Conservation (phyloP, 371 early-diverging fungal species). For the Batkoa obscura region DNA sequence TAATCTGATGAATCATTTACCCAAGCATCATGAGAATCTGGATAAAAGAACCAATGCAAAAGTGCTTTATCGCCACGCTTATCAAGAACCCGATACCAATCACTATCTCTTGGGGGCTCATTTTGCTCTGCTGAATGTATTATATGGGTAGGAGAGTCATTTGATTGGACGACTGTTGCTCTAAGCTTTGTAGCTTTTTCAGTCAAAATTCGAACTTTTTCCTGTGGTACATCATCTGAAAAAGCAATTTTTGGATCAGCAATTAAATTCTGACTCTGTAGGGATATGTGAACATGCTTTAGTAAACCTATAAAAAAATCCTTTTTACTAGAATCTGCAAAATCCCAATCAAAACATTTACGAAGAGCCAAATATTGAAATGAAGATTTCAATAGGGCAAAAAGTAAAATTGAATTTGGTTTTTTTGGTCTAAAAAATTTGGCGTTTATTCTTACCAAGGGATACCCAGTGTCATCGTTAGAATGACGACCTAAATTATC, state of each 20-base stretch:
- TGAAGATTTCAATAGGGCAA: constrained; percentile 25
- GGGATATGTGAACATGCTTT: not conserved
- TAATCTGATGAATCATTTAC: constrained; percentile 38
- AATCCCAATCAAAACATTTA: constrained; percentile 30
- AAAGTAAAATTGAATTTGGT: constrained; percentile 18
- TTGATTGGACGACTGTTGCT: constrained; percentile 14
- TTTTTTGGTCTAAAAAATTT: constrained; percentile 28
- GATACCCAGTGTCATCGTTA: not conserved
- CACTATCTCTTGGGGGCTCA: constrained; percentile 21
- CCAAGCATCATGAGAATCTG: constrained; percentile 71
- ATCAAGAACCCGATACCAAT: constrained; percentile 55
- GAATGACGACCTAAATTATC: constrained; percentile 25
- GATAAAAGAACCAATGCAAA: constrained; percentile 69
- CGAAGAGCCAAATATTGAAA: constrained; percentile 25
- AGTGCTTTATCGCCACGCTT: constrained; percentile 39
- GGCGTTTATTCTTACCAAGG: constrained; percentile 29
- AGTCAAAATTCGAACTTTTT: too few relatives aligned
- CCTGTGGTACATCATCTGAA: not conserved
- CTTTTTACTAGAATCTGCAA: constrained; percentile 18
- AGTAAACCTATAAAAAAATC: constrained; percentile 7
- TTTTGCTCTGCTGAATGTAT: constrained; percentile 14
- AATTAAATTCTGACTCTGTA: not conserved
- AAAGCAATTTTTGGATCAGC: not conserved
- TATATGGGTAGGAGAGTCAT: constrained; percentile 38
- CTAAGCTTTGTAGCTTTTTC: constrained; percentile 13